A percentile compares a stretch with the other conserved stretches of the same genome.
phyloP scores from a whole-genome alignment of 768 basidiomycete species.

The Mycena vitilis region DNA sequence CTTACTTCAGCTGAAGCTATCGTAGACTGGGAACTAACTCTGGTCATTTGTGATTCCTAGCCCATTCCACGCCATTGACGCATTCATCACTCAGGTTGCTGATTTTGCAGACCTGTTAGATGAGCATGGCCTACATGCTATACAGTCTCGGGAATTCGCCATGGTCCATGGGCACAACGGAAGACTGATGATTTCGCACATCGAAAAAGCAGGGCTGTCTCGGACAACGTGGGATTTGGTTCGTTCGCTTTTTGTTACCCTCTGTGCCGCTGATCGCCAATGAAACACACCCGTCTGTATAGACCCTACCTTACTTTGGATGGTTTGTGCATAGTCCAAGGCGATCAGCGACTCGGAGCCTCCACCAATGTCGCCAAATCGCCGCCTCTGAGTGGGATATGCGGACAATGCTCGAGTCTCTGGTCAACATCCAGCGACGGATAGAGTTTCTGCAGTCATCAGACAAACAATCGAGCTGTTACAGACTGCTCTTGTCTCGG shows the following conservation, averaged over 20 bases:
- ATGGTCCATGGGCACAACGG: neutral
- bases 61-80: too few species aligned
- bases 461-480: too few species aligned
- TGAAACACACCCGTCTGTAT: too few species aligned
- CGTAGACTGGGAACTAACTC: conserved; percentile 6
- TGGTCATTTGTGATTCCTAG: neutral
- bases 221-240: neutral
- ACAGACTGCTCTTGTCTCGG: neutral
- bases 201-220: neutral
- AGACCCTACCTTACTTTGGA: neutral
- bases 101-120: neutral
- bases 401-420: neutral
- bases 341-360: neutral
- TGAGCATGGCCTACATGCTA: neutral
- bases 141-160: neutral
- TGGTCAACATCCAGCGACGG: neutral
- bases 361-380: neutral
- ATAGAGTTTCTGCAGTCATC: neutral
- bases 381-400: neutral
- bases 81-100: neutral
- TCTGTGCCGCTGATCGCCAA: neutral
- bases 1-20: neutral
- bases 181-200: neutral
- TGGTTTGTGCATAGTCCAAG: neutral
- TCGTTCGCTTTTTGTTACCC: neutral